Conservation (phyloP, 768 basidiomycete genomes). For the Paxillus ammoniavirescens region DNA sequence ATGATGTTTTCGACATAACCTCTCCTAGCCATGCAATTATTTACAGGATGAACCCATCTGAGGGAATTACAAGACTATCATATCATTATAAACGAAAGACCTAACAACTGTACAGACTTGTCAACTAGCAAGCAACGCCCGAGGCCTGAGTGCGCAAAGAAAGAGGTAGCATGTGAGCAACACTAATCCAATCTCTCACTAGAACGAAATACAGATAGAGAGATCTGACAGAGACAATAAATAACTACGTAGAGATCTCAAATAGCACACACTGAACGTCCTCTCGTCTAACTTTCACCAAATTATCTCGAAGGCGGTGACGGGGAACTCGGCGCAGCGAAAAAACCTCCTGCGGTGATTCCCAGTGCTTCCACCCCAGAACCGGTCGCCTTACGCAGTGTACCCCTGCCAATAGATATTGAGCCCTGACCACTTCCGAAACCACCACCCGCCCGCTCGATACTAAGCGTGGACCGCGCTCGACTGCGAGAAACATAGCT, state of each 20-base stretch:
- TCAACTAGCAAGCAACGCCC: too few relatives aligned
- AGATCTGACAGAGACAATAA: background rate
- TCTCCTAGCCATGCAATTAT: too few relatives aligned
- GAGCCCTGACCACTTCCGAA: conserved; percentile 47
- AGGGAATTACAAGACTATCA: too few relatives aligned
- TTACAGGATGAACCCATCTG: too few relatives aligned
- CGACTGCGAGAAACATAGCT: conserved; percentile 39
- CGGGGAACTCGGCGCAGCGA: conserved; percentile 49
- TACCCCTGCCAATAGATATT: conserved; percentile 65
- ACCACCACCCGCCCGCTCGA: conserved; percentile 43
- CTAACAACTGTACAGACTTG: too few relatives aligned
- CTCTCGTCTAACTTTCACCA: conserved; percentile 2
- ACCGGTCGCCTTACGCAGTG: conserved; percentile 59
- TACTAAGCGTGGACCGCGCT: conserved; percentile 60
- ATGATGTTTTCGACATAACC: too few relatives aligned
- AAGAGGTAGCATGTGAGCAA: too few relatives aligned
- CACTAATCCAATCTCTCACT: too few relatives aligned
- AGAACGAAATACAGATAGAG: background rate
- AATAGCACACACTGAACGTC: background rate
- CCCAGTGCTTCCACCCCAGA: conserved; percentile 75
- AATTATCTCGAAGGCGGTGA: conserved; percentile 23
- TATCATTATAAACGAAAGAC: too few relatives aligned
- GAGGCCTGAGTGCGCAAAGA: too few relatives aligned
- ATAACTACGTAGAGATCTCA: conserved; percentile 4
- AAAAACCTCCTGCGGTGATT: conserved; percentile 78